Conservation (phyloP, 441 rosid species). For the Rhodomyrtus psidioides region DNA sequence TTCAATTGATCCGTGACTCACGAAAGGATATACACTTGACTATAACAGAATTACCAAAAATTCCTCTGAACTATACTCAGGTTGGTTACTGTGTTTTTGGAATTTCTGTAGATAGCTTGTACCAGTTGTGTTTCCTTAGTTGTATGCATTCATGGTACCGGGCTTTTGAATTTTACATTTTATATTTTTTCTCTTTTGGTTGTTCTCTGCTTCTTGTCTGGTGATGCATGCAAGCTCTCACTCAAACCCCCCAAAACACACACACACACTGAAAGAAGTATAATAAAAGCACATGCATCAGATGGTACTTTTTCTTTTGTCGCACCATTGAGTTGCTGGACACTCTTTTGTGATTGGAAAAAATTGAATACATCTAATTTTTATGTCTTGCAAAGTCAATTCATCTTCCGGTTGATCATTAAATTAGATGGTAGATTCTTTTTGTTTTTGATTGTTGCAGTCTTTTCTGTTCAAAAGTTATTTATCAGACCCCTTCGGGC, state of each 20-base stretch:
- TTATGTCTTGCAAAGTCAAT: background rate
- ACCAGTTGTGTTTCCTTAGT: background rate
- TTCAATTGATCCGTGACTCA: slow-evolving; percentile 77
- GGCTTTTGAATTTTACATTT: background rate
- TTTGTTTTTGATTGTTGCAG: background rate
- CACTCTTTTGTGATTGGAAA: background rate
- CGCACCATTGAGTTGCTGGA: background rate
- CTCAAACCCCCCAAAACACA: background rate
- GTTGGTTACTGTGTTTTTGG: slow-evolving; percentile 20
- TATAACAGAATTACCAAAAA: slow-evolving; percentile 75
- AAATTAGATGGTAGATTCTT: background rate
- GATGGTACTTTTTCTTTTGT: background rate
- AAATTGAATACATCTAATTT: background rate
- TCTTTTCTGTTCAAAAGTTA: background rate
- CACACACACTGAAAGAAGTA: background rate
- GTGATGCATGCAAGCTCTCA: background rate
- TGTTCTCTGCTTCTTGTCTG: background rate
- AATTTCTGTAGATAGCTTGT: background rate
- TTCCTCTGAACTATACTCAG: slow-evolving; percentile 91
- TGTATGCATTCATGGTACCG: background rate
- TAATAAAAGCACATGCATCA: background rate
- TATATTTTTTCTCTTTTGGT: background rate
- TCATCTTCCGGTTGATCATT: background rate
- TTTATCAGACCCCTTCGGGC: background rate
- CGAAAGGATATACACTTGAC: slow-evolving; percentile 53